These are phyloP conservation scores for Biscutella auriculata DNA, from an alignment of 441 rosid genomes.

Conservation along the genomic window DNA sequence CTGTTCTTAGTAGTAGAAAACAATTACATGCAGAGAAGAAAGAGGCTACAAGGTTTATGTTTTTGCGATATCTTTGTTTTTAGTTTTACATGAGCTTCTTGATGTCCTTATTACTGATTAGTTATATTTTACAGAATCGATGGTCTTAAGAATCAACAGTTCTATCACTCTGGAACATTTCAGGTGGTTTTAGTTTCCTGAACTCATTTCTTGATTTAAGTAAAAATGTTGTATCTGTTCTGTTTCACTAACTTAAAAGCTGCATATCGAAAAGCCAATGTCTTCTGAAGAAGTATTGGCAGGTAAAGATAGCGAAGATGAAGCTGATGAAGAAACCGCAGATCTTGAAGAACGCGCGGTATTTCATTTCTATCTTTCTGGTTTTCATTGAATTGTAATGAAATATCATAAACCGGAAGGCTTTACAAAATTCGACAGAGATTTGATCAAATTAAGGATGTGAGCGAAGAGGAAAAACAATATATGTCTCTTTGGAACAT, in stretches of 20 bases:
- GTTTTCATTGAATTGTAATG: background rate
- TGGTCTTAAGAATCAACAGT: constrained; percentile 55
- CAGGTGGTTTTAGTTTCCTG: constrained; percentile 42
- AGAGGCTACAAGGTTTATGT: constrained; percentile 49
- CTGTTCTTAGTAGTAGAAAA: constrained; percentile 48
- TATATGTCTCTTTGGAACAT: constrained; percentile 90
- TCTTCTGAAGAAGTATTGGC: constrained; percentile 51
- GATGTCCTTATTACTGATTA: background rate
- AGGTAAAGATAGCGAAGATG: constrained; percentile 73
- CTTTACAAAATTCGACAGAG: constrained; percentile 30
- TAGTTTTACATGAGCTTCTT: background rate
- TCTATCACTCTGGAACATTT: constrained; percentile 76
- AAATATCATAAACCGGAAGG: background rate
- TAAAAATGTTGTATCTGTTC: constrained; percentile 7
- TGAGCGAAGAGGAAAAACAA: constrained; percentile 62
- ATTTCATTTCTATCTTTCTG: background rate
- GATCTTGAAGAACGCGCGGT: constrained; percentile 76
- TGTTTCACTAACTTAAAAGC: constrained; percentile 16
- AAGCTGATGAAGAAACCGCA: constrained; percentile 60
- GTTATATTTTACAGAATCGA: constrained; percentile 31
- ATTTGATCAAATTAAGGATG: constrained; percentile 60
- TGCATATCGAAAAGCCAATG: constrained; percentile 50
- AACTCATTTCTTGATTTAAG: background rate
- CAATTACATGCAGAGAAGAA: constrained; percentile 41
- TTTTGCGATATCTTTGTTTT: background rate